phyloP scores from a whole-genome alignment of 805 yeast genomes.

The Kluyveromyces aestuarii region DNA sequence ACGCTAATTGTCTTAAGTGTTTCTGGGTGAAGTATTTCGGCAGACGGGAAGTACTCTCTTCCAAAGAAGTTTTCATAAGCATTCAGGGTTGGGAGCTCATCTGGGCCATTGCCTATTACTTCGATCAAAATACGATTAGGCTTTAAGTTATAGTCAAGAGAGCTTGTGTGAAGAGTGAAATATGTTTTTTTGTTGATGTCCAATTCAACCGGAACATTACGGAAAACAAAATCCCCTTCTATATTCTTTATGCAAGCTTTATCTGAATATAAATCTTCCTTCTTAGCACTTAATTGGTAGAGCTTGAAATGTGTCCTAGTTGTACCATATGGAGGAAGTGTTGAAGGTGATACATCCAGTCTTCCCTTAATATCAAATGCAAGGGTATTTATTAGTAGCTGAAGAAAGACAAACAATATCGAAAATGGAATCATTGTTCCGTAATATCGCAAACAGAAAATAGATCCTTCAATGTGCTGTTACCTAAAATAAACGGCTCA shows the following conservation, averaged over 20 bases:
- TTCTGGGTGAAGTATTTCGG: slow-evolving; percentile 25
- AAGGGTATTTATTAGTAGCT: background rate
- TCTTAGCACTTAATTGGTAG: slow-evolving; percentile 19
- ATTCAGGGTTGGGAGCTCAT: slow-evolving; percentile 6
- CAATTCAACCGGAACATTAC: slow-evolving; percentile 18
- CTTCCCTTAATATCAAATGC: slow-evolving; percentile 23
- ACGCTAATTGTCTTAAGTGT: slow-evolving; percentile 13
- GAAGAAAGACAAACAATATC: background rate
- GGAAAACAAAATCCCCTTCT: slow-evolving; percentile 22
- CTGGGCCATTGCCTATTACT: slow-evolving; percentile 12
- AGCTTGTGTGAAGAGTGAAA: slow-evolving; percentile 21
- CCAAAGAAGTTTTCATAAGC: slow-evolving; percentile 27
- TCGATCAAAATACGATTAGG: slow-evolving; percentile 27
- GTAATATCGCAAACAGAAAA: no score
- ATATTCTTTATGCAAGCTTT: slow-evolving; percentile 8
- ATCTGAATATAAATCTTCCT: slow-evolving; percentile 8
- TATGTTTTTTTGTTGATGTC: slow-evolving; percentile 20
- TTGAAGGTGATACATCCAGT: slow-evolving; percentile 15
- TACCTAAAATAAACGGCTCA: no score
- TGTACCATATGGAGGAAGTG: slow-evolving; percentile 12
- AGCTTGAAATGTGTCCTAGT: slow-evolving; percentile 19
- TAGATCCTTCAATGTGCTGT: no score
- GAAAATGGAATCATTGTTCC: background rate
- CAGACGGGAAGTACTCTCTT: slow-evolving; percentile 27
- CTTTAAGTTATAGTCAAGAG: slow-evolving; percentile 25